Conservation (phyloP, 768 basidiomycete species). For the Cyclocybe cylindracea region DNA sequence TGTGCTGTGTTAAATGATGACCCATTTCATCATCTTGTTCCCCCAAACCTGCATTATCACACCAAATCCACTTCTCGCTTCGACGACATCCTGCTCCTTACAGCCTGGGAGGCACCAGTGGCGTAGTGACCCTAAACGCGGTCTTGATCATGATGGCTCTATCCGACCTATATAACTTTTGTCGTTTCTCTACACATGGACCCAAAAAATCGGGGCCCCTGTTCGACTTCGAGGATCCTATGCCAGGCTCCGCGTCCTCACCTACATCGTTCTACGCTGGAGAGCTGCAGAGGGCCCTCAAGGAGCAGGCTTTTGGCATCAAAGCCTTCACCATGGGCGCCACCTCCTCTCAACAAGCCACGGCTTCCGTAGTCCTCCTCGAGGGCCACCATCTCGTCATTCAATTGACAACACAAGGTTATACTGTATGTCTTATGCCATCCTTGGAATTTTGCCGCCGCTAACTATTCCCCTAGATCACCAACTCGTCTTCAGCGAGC, state of each 20-base stretch:
- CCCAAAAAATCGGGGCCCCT: constrained; percentile 14
- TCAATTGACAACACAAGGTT: constrained; percentile 54
- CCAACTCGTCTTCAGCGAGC: constrained; percentile 1
- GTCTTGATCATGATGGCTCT: constrained; percentile 23
- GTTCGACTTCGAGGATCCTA: constrained; percentile 10
- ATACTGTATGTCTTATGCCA: constrained; percentile 41
- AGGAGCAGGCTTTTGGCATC: constrained; percentile 62
- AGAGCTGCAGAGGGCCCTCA: constrained; percentile 56
- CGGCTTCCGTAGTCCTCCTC: constrained; percentile 53
- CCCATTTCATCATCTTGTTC: constrained; percentile 18
- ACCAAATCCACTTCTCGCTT: constrained; percentile 19
- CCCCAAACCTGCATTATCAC: constrained; percentile 17
- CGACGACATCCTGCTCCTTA: constrained; percentile 14
- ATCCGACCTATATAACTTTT: constrained; percentile 27
- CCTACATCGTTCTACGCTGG: constrained; percentile 38
- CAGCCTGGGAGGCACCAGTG: constrained; percentile 19
- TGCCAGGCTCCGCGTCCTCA: constrained; percentile 14
- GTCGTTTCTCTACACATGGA: constrained; percentile 17
- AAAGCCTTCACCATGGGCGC: constrained; percentile 42
- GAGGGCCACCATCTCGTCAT: constrained; percentile 54
- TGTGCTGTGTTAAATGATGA: constrained; percentile 16
- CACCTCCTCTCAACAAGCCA: constrained; percentile 46
- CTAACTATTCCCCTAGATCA: constrained; percentile 11
- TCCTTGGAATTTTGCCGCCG: neutral
- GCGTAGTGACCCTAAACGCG: constrained; percentile 16